Evolutionary conservation across 352 stramenopile species (phyloP), one percentile per base, ranked within the genome.

Genomic region (Blastocystis sp.): DNA sequence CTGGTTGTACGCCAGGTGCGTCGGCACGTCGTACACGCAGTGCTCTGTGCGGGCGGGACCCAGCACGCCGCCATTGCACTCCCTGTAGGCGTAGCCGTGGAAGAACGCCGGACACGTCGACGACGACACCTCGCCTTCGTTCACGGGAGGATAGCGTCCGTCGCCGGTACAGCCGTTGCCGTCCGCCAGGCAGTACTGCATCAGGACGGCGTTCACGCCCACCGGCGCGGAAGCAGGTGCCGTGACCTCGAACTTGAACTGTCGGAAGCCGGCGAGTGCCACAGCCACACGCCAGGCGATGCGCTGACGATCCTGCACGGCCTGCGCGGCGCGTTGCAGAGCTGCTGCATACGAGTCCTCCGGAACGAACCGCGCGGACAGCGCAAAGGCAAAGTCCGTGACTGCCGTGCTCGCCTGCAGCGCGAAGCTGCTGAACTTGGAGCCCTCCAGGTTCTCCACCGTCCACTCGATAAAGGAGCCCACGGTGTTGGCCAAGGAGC

Each of bases 81-180:
- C 52, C 38, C 77, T 54, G 42, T 87, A 87, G 17, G 77, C 45
- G 38, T 87, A 87, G 11, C 77, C 77, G 42, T 87, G 52, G 40
- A 71, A 74, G 43, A 48, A 78, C 45, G 69, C 43, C 34, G 77
- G 77, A 63, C 77, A 87, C 40, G 43, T 54, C 14, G n/a, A 45
- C 52, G 63, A 42, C 2, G 62, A 77, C 14, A 77, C 68, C 77
- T 87, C 48, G 28, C 77, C 77, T 59, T 81, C 62, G 43, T 24
- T 45, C 24, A 59, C 59, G 6, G 61, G 52, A 24, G 77, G 77
- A 34, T 87, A 87, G 10, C 71, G 21, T 6, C 77, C 77, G 21
- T 48, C 45, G 24, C 14, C 62, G 19, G 65, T 19, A 76, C 77
- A 87, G 14, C 64, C 10, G 10, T 42, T 64, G 48, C 40, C 52